Evolutionary conservation across 768 basidiomycete species (phyloP), one percentile per base, ranked within the genome.

Genomic region (Mycena pura): DNA sequence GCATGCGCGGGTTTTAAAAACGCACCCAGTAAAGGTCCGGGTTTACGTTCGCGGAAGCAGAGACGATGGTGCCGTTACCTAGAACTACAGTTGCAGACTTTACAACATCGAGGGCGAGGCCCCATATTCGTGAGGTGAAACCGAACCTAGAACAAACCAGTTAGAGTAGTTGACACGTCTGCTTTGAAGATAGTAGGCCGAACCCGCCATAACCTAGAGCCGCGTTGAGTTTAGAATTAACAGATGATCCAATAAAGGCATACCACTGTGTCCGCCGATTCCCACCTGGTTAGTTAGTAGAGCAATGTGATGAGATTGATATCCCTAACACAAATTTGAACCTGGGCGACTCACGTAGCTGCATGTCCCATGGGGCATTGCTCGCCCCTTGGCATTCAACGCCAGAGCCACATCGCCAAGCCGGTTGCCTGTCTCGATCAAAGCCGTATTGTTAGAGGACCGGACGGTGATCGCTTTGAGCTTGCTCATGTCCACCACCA

Each of bases 11-110:
- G 50, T 27, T 40, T 52, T n/a, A 47, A n/a, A 56, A 27, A 59
- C 76, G n/a, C 65, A 82, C 84, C 75, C 80, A 85, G 69, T 84
- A 86, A 0, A 87, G 72, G 54, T 87, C 82, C 1, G 77, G 50
- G 60, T 84, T 72, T 1, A 67, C 51, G 6, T 72, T 57, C 11
- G 66, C 64, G 2, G 78, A 80, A 13, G 80, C 76, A 29, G 75
- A 77, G 5, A 74, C 70, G 21, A 78, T 74, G 0, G 77, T 78
- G 8, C 80, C 81, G 60, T 82, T 77, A 0, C 80, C 80, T 25
- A 82, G 71, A 7, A 82, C 82, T 1, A 81, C 63, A 32, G 78
- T 73, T 19, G 79, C 68, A 0, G 78, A 75, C 1, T 70, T 49
- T 14, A 85, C 76, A 2, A 71, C 74, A 64, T 87, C 86, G 6